These are phyloP conservation scores for Leishmania major DNA, from an alignment of 208 protist genomes.

Conservation along the genomic window DNA sequence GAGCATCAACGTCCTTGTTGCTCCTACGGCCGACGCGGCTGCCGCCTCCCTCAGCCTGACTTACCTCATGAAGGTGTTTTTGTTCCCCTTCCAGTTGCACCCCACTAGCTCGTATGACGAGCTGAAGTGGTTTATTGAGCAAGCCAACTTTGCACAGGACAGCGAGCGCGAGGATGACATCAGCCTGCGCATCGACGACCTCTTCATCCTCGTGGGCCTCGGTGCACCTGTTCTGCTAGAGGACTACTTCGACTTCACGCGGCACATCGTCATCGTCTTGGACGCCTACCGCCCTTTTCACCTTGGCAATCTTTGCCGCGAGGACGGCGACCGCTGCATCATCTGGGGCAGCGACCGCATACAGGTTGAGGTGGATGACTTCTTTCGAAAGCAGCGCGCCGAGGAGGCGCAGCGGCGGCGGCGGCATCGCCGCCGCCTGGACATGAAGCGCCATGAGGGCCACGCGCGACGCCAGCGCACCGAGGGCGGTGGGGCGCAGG, in stretches of 20 bases:
- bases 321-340: slow-evolving; percentile 55
- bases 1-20: slow-evolving; percentile 71
- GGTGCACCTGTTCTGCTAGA: slow-evolving; percentile 57
- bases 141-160: slow-evolving; percentile 66
- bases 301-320: slow-evolving; percentile 65
- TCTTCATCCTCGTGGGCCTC: slow-evolving; percentile 83
- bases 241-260: slow-evolving; percentile 66
- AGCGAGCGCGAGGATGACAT: slow-evolving; percentile 34
- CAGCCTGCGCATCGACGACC: slow-evolving; percentile 42
- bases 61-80: slow-evolving; percentile 68
- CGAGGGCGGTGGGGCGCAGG: background rate
- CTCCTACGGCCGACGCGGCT: slow-evolving; percentile 76
- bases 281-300: slow-evolving; percentile 80
- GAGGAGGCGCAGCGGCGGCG: slow-evolving; percentile 33
- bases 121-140: slow-evolving; percentile 46
- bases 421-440: slow-evolving; percentile 32
- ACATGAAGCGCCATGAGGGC: slow-evolving; percentile 6
- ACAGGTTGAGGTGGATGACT: slow-evolving; percentile 68
- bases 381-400: slow-evolving; percentile 55
- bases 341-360: slow-evolving; percentile 71
- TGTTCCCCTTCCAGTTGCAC: slow-evolving; percentile 81
- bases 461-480: slow-evolving; percentile 11
- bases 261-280: slow-evolving; percentile 80
- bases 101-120: slow-evolving; percentile 73
- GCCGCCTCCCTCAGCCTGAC: slow-evolving; percentile 72